These are phyloP conservation scores for Aspergillus conjunctus DNA, from an alignment of 495 filamentous ascomycete species.

Conservation along the genomic window DNA sequence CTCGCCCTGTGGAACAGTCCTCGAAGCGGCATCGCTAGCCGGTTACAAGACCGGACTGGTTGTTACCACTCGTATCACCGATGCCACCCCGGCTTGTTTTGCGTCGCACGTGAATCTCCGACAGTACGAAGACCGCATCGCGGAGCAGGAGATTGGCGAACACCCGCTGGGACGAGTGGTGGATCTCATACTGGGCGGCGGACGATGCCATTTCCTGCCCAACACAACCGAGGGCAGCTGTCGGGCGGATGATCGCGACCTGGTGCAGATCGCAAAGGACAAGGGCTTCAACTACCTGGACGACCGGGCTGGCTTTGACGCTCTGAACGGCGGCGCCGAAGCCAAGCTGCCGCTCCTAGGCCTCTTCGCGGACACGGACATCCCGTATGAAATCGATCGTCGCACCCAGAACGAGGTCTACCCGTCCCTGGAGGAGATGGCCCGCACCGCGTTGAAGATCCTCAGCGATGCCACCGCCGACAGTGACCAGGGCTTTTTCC, in stretches of 20 bases:
- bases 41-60: slow-evolving; percentile 94
- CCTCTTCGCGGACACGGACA: slow-evolving; percentile 79
- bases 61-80: slow-evolving; percentile 92
- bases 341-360: slow-evolving; percentile 83
- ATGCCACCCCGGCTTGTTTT: slow-evolving; percentile 97
- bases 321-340: slow-evolving; percentile 65
- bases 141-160: slow-evolving; percentile 86
- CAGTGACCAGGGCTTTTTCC: slow-evolving; percentile 91
- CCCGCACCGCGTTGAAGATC: slow-evolving; percentile 73
- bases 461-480: slow-evolving; percentile 81
- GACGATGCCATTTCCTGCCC: slow-evolving; percentile 88
- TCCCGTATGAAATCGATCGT: slow-evolving; percentile 92
- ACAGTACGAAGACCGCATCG: slow-evolving; percentile 83
- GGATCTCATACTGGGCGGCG: slow-evolving; percentile 90
- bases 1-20: slow-evolving; percentile 86
- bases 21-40: slow-evolving; percentile 89
- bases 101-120: slow-evolving; percentile 83
- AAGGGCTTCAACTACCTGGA: slow-evolving; percentile 80
- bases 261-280: slow-evolving; percentile 66
- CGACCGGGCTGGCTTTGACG: slow-evolving; percentile 75
- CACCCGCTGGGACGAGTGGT: slow-evolving; percentile 82
- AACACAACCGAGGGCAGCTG: slow-evolving; percentile 78
- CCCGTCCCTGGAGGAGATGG: slow-evolving; percentile 91
- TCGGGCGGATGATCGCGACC: slow-evolving; percentile 69
- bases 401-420: slow-evolving; percentile 74